These are phyloP conservation scores for Lumnitzera littorea DNA, from an alignment of 345 rosid genomes.

Conservation along the genomic window DNA sequence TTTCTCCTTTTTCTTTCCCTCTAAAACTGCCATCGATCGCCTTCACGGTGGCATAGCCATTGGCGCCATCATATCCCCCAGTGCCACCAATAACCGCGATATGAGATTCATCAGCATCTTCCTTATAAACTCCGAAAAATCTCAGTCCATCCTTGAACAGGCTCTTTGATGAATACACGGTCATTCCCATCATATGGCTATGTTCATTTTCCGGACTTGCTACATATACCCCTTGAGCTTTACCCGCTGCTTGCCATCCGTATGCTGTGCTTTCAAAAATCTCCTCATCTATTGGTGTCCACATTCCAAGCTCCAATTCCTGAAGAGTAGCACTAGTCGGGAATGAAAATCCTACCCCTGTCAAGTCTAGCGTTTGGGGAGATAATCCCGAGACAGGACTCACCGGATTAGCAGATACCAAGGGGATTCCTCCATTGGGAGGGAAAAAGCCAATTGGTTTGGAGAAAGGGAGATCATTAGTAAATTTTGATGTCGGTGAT, in stretches of 20 bases:
- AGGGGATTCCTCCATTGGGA: conserved; percentile 38
- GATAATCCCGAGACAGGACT: conserved; percentile 10
- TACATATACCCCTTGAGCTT: conserved; percentile 41
- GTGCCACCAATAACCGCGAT: conserved; percentile 47
- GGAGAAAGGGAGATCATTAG: conserved; percentile 32
- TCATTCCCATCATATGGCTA: conserved; percentile 51
- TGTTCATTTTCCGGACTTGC: conserved; percentile 37
- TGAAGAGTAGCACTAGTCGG: conserved; percentile 36
- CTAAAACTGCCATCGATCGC: conserved; percentile 4
- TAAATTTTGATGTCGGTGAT: conserved; percentile 20
- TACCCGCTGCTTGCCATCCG: conserved; percentile 27
- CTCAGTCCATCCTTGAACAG: conserved; percentile 30
- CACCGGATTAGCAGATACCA: conserved; percentile 20
- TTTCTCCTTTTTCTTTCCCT: conserved; percentile 4
- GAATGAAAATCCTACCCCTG: conserved; percentile 22
- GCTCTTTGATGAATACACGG: conserved; percentile 12
- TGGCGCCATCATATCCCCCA: conserved; percentile 35
- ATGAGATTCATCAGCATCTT: conserved; percentile 32
- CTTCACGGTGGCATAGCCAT: conserved; percentile 46
- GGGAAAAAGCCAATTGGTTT: conserved; percentile 45
- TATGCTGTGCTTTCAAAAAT: conserved; percentile 12
- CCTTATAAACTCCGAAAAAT: conserved; percentile 39
- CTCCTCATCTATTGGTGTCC: conserved; percentile 28
- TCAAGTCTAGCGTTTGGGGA: conserved; percentile 20
- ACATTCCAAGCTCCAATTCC: conserved; percentile 36